Evolutionary conservation across 2,329 filamentous ascomycete species (phyloP), one percentile per base, ranked within the genome.

Genomic region (Ophiostoma sp.): DNA sequence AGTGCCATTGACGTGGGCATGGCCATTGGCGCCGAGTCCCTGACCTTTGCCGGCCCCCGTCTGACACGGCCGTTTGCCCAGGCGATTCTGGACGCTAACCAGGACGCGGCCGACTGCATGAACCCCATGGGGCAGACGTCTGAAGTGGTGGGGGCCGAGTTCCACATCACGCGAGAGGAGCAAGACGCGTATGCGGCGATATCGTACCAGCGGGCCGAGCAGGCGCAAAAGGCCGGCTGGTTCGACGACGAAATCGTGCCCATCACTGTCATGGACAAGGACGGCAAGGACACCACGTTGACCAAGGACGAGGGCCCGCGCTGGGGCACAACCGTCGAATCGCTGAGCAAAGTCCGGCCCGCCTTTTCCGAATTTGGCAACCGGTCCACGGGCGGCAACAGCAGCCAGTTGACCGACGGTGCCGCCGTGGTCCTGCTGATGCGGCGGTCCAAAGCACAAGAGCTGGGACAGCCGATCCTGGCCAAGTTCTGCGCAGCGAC

Each of bases 81-180:
- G 76, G 90, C 91, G 75, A 89, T 98, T 74, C 84, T 93, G 63
- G 81, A 84, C 77, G 84, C 87, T 79, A 92, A 88, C 84, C 92
- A 94, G 80, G 93, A 98, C 80, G 89, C 94, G 0, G 83, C 83
- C 64, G 95, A 98, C 84, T 96, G 94, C 87, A 89, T 95, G 89
- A 89, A 94, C 87, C 93, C 95, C 77, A 99, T 99, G 96, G 96
- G 96, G 25, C 97, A 97, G 89, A 98, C 96, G 2, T 95, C 92
- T 74, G 96, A 99, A 86, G 98, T 98, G 80, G 94, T 99, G 39
- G 94, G 92, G 78, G 90, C 90, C 69, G 95, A 98, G 84, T 98
- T 98, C 82, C 89, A 92, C 80, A 91, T 99, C 80, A 84, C 89
- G 1, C 89, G 96, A 75, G 90, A 95, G 80, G 84, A 85, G 81